These are phyloP conservation scores for Colletotrichum navitas DNA, from an alignment of 2,329 filamentous ascomycete species.

Conservation along the genomic window DNA sequence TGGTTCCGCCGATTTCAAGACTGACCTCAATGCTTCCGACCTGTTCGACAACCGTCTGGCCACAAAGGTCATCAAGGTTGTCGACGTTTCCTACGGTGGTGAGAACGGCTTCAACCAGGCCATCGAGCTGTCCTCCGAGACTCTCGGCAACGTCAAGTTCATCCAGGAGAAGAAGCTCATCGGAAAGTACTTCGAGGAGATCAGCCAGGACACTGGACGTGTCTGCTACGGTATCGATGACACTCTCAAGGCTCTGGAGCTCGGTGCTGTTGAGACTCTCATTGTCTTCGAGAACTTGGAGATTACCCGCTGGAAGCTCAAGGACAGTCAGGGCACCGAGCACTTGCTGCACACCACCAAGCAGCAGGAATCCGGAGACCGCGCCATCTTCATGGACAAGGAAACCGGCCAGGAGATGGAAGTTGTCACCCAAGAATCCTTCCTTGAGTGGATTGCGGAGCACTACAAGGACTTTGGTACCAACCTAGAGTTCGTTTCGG, in stretches of 20 bases:
- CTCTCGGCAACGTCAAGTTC: constrained; percentile 98
- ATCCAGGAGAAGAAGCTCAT: constrained; percentile 99
- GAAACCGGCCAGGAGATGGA: constrained; percentile 98
- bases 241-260: constrained; percentile 94
- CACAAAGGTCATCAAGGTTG: constrained; percentile 98
- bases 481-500: constrained; percentile 95
- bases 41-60: constrained; percentile 94
- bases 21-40: constrained; percentile 96
- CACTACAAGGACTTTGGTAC: constrained; percentile 99
- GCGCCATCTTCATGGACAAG: constrained; percentile 93
- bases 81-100: constrained; percentile 98
- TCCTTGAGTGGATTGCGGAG: constrained; percentile 99
- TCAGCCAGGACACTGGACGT: constrained; percentile 96
- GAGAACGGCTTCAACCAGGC: constrained; percentile 99
- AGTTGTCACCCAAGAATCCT: constrained; percentile 85
- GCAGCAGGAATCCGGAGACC: constrained; percentile 79
- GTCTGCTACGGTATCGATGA: constrained; percentile 99
- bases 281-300: constrained; percentile 99
- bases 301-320: constrained; percentile 90
- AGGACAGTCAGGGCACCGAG: constrained; percentile 79
- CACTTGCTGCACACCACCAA: constrained; percentile 90
- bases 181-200: constrained; percentile 98
- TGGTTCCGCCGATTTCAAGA: constrained; percentile 99
- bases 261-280: constrained; percentile 92
- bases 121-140: constrained; percentile 95